Base-by-base conservation (phyloP, 176 grass and related monocot species). In the Thalia dealbata region DNA sequence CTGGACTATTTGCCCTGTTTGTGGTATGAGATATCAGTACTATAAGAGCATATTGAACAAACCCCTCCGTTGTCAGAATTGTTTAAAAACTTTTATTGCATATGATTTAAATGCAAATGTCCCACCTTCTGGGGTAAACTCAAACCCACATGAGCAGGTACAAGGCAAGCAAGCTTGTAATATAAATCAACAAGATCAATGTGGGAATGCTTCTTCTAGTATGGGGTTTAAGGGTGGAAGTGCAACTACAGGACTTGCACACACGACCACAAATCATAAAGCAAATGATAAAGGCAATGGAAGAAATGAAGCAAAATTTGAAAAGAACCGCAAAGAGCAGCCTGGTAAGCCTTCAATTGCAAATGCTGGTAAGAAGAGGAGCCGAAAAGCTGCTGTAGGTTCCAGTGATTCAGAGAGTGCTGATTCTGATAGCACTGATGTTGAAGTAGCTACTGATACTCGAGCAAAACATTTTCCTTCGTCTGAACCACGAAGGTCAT, bases 1-100 rank as follows among this genome's bases (percentile, higher is more conserved):
- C 78, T 97, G 95, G 95, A 97, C 89, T 13, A 28, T 70, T 71
- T 97, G 95, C 52, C 38, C 87, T 66, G 11, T 75, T 62, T 97
- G 95, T 81, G 26, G 52, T 16, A 86, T 86, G 30, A 78, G 58
- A 80, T 89, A 84, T 54, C 79, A 91, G 71, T 90, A 91, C 63
- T 84, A 86, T 64, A 75, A 15, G 54, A 76, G 42, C 61, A 76
- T 86, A 72, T 25, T 86, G 69, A 86, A 87, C 54, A 81, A 46
- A 52, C 51, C 60, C n/a, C 70, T 86, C 69, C 28, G 61, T 25
- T 97, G 93, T 76, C 16, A 81, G 74, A 75, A 71, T 54, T 97
- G 95, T 69, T 27, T 30, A 50, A 82, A 24, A 24, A 65, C 76
- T 76, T 97, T 92, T 76, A 73, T 82, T 50, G 87, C 89, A 55